These are phyloP conservation scores for Entonaema liquescens DNA, from an alignment of 495 filamentous ascomycete genomes.

Conservation along the genomic window DNA sequence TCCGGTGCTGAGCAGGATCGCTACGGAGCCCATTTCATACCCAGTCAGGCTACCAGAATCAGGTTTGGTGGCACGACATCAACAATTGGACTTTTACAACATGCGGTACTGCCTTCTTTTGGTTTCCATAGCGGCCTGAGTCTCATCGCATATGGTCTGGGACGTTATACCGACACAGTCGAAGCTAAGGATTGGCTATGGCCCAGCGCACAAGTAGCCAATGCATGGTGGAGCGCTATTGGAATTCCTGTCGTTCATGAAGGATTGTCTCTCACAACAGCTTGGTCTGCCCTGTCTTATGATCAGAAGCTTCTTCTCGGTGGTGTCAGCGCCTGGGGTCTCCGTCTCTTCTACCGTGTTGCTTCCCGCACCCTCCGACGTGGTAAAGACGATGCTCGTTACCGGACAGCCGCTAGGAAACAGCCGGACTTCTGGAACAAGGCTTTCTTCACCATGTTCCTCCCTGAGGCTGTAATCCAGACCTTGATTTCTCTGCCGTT, in stretches of 20 bases:
- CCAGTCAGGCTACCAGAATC: not conserved
- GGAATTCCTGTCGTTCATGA: conserved; percentile 54
- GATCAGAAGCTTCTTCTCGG: conserved; percentile 61
- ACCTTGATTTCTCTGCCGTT: conserved; percentile 65
- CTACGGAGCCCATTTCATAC: conserved; percentile 26
- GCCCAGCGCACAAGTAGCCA: conserved; percentile 62
- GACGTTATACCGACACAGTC: conserved; percentile 57
- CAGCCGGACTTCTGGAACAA: conserved; percentile 63
- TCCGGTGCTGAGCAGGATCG: conserved; percentile 34
- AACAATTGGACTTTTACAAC: conserved; percentile 30
- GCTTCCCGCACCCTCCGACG: conserved; percentile 53
- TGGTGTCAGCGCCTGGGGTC: conserved; percentile 64
- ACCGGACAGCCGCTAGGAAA: conserved; percentile 57
- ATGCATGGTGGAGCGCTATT: conserved; percentile 67
- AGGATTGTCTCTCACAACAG: conserved; percentile 50
- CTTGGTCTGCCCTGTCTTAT: conserved; percentile 57
- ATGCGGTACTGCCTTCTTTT: conserved; percentile 34
- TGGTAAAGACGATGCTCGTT: conserved; percentile 64
- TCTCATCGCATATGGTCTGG: conserved; percentile 57
- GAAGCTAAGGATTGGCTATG: conserved; percentile 68
- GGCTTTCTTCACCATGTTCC: conserved; percentile 57
- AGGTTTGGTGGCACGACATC: conserved; percentile 24
- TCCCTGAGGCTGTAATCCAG: conserved; percentile 62
- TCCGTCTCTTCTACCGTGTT: conserved; percentile 62
- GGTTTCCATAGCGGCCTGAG: conserved; percentile 30